Percentiles rank a stretch among this genome's conserved stretches.
phyloP scores from a whole-genome alignment of 371 early-diverging fungal genomes.

The Mortierella sp. region DNA sequence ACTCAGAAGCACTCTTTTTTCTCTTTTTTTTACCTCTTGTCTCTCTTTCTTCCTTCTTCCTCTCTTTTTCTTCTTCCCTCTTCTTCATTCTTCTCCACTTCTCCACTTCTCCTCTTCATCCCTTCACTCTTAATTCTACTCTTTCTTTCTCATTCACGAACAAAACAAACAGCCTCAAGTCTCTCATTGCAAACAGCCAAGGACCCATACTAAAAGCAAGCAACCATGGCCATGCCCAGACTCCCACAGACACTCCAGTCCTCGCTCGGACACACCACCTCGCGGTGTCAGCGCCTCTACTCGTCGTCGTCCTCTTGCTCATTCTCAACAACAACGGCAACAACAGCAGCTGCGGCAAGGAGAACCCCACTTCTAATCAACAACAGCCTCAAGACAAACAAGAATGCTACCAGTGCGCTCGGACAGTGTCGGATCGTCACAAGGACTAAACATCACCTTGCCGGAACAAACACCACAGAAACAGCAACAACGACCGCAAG shows the following conservation, averaged over 20 bases:
- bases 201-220: not conserved
- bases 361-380: not conserved
- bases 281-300: constrained; percentile 8
- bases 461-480: constrained; percentile 10
- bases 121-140: not conserved
- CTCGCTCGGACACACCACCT: constrained; percentile 17
- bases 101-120: not conserved
- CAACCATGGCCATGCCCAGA: constrained; percentile 30
- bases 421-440: constrained; percentile 48
- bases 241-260: constrained; percentile 26
- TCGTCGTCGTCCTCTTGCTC: constrained; percentile 12
- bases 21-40: constrained; percentile 1
- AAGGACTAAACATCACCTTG: constrained; percentile 33
- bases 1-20: not conserved
- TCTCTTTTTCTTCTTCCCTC: not conserved
- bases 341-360: not conserved
- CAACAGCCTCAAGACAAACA: not conserved
- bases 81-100: not conserved
- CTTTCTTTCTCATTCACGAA: not conserved
- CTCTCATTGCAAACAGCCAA: not conserved
- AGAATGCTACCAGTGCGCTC: constrained; percentile 20
- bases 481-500: constrained; percentile 5
- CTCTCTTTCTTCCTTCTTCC: not conserved
- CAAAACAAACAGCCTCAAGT: not conserved
- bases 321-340: not conserved